Conservation (phyloP, 164 flowering plant species). For the Annona cherimola region DNA sequence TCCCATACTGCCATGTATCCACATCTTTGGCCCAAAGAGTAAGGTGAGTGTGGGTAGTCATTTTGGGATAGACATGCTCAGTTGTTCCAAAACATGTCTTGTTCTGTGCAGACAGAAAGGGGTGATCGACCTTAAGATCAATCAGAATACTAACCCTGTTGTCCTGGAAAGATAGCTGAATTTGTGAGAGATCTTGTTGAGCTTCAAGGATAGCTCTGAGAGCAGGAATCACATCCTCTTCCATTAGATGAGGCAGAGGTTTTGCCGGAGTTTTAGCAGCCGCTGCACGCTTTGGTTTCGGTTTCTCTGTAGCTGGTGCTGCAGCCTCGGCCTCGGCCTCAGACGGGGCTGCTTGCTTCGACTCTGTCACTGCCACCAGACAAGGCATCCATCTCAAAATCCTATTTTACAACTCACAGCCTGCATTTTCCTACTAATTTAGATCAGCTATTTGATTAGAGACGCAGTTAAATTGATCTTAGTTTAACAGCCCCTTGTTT, state of each 20-base stretch:
- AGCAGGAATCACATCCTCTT: conserved; percentile 79
- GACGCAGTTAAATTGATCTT: not conserved
- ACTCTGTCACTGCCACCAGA: conserved; percentile 14
- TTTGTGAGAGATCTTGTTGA: conserved; percentile 53
- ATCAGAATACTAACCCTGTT: conserved; percentile 47
- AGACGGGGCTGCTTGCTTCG: conserved; percentile 11
- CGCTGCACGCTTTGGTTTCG: conserved; percentile 41
- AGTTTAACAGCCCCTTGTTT: not conserved
- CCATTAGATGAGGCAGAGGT: conserved; percentile 72
- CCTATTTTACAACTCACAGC: not conserved
- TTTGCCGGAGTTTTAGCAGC: conserved; percentile 62
- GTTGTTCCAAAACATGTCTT: not conserved
- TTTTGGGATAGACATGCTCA: not conserved
- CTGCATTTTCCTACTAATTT: not conserved
- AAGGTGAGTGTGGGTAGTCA: no score
- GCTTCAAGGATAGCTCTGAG: conserved; percentile 51
- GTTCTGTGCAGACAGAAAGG: not conserved
- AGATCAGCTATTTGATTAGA: not conserved
- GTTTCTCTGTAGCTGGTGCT: conserved; percentile 13
- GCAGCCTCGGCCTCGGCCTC: conserved; percentile 17
- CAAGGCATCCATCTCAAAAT: not conserved
- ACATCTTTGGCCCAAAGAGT: no score
- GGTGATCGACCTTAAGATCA: no score
- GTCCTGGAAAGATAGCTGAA: conserved; percentile 53
- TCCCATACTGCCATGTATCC: no score